phyloP scores from a whole-genome alignment of 2,329 filamentous ascomycete genomes.

The Aureobasidium sp. region DNA sequence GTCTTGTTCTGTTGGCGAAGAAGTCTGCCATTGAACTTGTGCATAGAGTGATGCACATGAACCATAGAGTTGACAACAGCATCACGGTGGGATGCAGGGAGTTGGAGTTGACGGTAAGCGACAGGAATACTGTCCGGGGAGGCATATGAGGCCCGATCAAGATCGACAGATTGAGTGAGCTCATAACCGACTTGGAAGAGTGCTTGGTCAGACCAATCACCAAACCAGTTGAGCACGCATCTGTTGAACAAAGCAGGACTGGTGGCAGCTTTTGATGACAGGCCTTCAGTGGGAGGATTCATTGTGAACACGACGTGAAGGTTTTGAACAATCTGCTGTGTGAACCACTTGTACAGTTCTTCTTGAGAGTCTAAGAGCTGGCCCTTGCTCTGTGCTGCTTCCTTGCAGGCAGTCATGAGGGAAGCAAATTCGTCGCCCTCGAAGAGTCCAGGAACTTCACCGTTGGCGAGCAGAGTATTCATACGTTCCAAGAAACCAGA shows the following conservation, averaged over 20 bases:
- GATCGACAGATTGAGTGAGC: slow-evolving; percentile 89
- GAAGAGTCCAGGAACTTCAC: slow-evolving; percentile 97
- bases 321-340: slow-evolving; percentile 97
- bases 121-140: slow-evolving; percentile 89
- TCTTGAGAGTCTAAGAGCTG: slow-evolving; percentile 94
- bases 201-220: slow-evolving; percentile 98
- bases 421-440: slow-evolving; percentile 98
- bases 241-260: slow-evolving; percentile 98
- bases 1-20: slow-evolving; percentile 86
- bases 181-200: slow-evolving; percentile 96
- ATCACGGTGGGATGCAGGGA: slow-evolving; percentile 86
- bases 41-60: slow-evolving; percentile 92
- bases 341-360: slow-evolving; percentile 99
- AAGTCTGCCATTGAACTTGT: slow-evolving; percentile 79
- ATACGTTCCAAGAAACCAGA: slow-evolving; percentile 98
- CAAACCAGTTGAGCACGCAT: slow-evolving; percentile 99
- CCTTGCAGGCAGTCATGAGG: slow-evolving; percentile 98
- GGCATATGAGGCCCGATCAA: slow-evolving; percentile 78
- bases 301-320: slow-evolving; percentile 99
- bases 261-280: slow-evolving; percentile 93
- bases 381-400: slow-evolving; percentile 93
- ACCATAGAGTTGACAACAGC: slow-evolving; percentile 98
- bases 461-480: slow-evolving; percentile 97
- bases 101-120: slow-evolving; percentile 74
- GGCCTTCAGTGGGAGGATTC: slow-evolving; percentile 93